Evolutionary conservation across 768 basidiomycete genomes (phyloP), one percentile per base, ranked within the genome.

Genomic region (Boletus coccyginus): DNA sequence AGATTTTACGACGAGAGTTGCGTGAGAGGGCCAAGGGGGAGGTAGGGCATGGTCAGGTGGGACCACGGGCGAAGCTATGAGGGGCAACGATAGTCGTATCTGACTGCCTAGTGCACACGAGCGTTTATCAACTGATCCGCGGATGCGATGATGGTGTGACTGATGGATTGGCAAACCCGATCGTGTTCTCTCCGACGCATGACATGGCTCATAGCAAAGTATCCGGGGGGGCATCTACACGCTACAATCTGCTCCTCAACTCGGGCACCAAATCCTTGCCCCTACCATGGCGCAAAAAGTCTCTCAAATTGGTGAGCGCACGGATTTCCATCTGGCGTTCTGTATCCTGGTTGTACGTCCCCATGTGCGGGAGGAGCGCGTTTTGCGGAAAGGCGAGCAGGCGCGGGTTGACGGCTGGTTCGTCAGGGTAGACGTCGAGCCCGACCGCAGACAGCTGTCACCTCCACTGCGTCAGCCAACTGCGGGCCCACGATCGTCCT

Each of bases 341-440:
- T 7, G 88, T 81, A 64, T 94, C 93, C 59, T 84, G 82, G 51
- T 83, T 94, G 70, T 91, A 86, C 0, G 92, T 94, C 8, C 94
- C 95, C 86, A 96, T 87, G 70, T 96, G 95, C 1, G 94, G 95
- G 19, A 98, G 79, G 10, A 98, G 77, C 32, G 88, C 88, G 59
- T 92, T 86, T 59, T 93, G 85, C 10, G 88, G 85, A 71, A 92
- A 90, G n/a, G 82, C 81, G 53, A 94, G 77, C 35, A 96, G 74
- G 31, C 86, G 82, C 5, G 90, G 87, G 63, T 93, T 88, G 41
- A 93, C 84, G 45, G 80, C 70, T 2, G 94, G 93, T 66, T 94
- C 92, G 72, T 94, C 79, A 11, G 92, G 91, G 71, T 79, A 94
- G 24, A 94, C 93, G 62, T 95, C 92, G 38, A 95, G 75, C 14